Conservation (phyloP, 768 basidiomycete species). For the Austroboletus eburneus region DNA sequence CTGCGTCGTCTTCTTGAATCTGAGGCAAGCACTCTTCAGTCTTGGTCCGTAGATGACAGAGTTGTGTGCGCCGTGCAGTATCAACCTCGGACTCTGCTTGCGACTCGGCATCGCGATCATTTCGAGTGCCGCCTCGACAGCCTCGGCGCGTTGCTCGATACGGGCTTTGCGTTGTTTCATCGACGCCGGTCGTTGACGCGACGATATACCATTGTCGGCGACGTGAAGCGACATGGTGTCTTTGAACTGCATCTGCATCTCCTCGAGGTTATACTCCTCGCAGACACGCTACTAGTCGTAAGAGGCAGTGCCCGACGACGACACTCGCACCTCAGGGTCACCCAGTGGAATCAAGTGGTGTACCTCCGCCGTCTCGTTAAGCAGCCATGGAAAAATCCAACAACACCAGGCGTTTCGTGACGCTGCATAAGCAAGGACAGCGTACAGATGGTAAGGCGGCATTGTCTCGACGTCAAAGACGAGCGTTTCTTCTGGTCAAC, state of each 20-base stretch:
- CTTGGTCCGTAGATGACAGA: conserved; percentile 35
- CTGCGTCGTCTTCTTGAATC: conserved; percentile 33
- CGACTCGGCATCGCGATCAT: conserved; percentile 42
- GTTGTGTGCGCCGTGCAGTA: conserved; percentile 31
- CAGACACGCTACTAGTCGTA: conserved; percentile 82
- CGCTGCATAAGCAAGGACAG: conserved; percentile 87
- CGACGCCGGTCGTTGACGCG: conserved; percentile 93
- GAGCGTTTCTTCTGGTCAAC: conserved; percentile 66
- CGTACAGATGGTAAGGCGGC: conserved; percentile 73
- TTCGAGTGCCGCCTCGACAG: conserved; percentile 56
- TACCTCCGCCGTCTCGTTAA: conserved; percentile 53
- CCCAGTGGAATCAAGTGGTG: conserved; percentile 77
- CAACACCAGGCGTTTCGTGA: conserved; percentile 86
- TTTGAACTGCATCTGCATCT: conserved; percentile 73
- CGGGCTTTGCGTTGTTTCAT: conserved; percentile 73
- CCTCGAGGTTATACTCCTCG: conserved; percentile 75
- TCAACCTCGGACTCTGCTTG: conserved; percentile 40
- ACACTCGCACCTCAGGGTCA: conserved; percentile 45
- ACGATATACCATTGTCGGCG: conserved; percentile 90
- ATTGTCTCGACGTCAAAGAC: conserved; percentile 94
- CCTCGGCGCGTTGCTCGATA: conserved; percentile 55
- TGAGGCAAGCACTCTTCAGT: conserved; percentile 40
- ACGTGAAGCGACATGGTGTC: conserved; percentile 96
- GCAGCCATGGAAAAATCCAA: conserved; percentile 94
- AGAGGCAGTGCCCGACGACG: conserved; percentile 87